Percentiles rank a stretch among this genome's conserved stretches.
Conservation (phyloP, 2,329 filamentous ascomycete genomes). For the Botrytis sinoallii region DNA sequence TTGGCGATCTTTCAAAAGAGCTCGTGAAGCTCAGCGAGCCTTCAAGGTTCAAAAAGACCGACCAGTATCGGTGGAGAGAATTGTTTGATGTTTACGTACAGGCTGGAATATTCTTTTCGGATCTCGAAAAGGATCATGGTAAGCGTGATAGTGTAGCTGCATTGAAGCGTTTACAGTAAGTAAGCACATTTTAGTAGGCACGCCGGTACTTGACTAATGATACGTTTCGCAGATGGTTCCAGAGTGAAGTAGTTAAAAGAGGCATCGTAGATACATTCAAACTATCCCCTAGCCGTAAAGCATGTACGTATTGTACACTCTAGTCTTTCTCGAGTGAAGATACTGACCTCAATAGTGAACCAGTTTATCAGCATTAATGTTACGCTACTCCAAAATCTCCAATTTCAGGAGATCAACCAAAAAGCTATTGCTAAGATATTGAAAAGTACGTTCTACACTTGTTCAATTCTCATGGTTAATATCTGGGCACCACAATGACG, state of each 20-base stretch:
- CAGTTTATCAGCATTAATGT: conserved; percentile 72
- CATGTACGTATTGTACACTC: conserved; percentile 36
- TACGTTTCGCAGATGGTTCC: conserved; percentile 52
- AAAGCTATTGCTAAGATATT: conserved; percentile 77
- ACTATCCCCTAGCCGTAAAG: conserved; percentile 59
- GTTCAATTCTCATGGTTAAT: neutral
- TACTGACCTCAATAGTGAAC: conserved; percentile 8
- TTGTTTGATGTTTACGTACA: conserved; percentile 82
- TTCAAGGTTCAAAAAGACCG: conserved; percentile 54
- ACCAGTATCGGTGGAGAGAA: conserved; percentile 73
- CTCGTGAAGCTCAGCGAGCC: conserved; percentile 63
- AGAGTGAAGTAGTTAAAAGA: conserved; percentile 60
- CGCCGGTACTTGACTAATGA: neutral
- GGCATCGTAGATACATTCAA: conserved; percentile 62
- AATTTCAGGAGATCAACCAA: conserved; percentile 81
- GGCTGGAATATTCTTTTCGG: conserved; percentile 78
- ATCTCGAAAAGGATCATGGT: conserved; percentile 67
- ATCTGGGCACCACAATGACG: neutral
- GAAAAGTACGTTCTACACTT: conserved; percentile 58
- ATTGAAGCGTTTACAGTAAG: conserved; percentile 53
- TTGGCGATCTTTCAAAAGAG: conserved; percentile 61
- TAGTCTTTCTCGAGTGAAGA: conserved; percentile 55
- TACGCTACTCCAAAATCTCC: conserved; percentile 72
- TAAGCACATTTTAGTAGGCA: neutral
- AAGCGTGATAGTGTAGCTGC: conserved; percentile 64